Base-by-base conservation (phyloP, 192 early-diverging fungal genomes). In the Umbelopsis sp. region DNA sequence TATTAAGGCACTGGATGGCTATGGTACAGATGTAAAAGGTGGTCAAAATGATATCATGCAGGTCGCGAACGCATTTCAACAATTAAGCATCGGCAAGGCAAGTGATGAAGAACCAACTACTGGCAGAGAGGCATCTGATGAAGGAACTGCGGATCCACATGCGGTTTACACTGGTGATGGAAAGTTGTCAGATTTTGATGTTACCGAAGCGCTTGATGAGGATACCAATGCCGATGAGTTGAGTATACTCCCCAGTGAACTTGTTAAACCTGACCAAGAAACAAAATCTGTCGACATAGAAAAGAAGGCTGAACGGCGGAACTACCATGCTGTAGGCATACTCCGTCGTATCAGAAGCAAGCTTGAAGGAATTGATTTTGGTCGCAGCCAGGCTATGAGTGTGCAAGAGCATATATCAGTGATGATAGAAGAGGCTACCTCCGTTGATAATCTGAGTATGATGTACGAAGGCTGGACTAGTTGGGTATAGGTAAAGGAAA, bases 391-490 rank as follows among this genome's bases (percentile, higher is more conserved):
- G 31, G 85, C 81, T 52, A 85, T 87, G 76, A 82, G 70, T 44
- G 82, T 91, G n/a, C 50, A 84, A 12, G 90, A 92, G 69, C 90
- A 92, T 69, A 90, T 91, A 5, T 85, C 87, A 3, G 76, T 73
- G 29, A 77, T 94, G 7, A 89, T 95, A 41, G 73, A 85, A 25
- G 81, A 92, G 69, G 93, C 94, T 4, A 88, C 75, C 0, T 82
- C 84, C 71, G 73, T 80, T 5, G 86, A 92, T 66, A 91, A 91
- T 73, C 77, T 95, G 10, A 82, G 88, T n/a, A 70, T 81, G 21
- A 93, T 95, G 92, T 95, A 92, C 70, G 93, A 95, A 78, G 94
- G 94, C 2, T 95, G 94, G 94, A 95, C 93, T 66, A 83, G 85
- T 24, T 95, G 94, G 94, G 87, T 95, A 26, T 95, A 85, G 76